Base-by-base conservation (phyloP, 768 basidiomycete genomes). In the Auricularia sp. region DNA sequence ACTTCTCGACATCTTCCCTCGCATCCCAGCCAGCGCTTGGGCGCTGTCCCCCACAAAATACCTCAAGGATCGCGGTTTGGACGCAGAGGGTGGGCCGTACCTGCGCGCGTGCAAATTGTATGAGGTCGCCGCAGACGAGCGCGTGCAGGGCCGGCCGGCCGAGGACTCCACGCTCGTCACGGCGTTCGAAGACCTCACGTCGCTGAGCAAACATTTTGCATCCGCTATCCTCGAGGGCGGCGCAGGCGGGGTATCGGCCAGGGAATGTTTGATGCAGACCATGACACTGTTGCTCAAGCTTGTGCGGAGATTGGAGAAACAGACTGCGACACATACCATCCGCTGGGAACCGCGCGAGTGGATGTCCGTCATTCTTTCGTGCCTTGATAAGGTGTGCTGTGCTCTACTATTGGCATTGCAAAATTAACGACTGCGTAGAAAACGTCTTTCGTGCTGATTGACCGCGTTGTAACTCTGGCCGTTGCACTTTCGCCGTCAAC, bases 321-420 rank as follows among this genome's bases (percentile, higher is more conserved):
- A 36, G 67, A 68, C 56, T 68, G 68, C 18, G 74, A 78, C 2
- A 67, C 72, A 2, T 66, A 79, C 1, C 18, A 64, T 88, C 3
- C 62, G 73, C 0, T 93, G 91, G 91, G 72, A 85, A 54, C 85
- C 90, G 3, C 70, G 74, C 0, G 70, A 74, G 34, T 97, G 93
- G 93, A 73, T 90, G 5, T 69, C 77, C 1, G 72, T 73, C 6
- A 67, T 91, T 58, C 75, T 93, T 4, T 69, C 77, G 11, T 79
- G 75, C 39, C 72, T 92, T 51, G 78, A 85, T 62, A 74, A 81
- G 62, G 83, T 87, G 77, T 84, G 62, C 65, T 42, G 36, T 39
- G 33, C 43, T 8, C 0, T 29, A 29, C 29, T 29, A 29, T 42
- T 42, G 39, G 7, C 39, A 8, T 8, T 14, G 12, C 12, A 0